Percentiles rank a stretch among this genome's conserved stretches.
These are phyloP conservation scores for Pyrenophora tritici-repentis DNA, from an alignment of 2,329 filamentous ascomycete genomes.

Conservation along the genomic window DNA sequence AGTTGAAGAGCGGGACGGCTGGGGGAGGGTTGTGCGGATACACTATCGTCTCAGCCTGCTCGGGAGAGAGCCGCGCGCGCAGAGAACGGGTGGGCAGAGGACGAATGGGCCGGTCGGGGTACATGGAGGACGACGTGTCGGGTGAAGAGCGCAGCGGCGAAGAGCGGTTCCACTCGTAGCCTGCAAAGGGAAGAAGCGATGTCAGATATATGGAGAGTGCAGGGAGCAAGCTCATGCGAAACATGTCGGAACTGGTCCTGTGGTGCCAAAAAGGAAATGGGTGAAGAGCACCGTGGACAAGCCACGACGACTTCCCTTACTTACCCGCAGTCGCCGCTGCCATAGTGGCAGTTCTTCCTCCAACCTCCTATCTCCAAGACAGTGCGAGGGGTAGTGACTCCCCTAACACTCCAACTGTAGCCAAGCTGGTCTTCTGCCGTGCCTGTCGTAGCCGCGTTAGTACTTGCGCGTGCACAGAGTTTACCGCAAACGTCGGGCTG, in stretches of 20 bases:
- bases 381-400: slow-evolving; percentile 13
- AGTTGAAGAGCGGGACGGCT: slow-evolving; percentile 75
- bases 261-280: slow-evolving; percentile 28
- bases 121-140: slow-evolving; percentile 79
- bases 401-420: slow-evolving; percentile 14
- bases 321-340: slow-evolving; percentile 50
- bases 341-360: slow-evolving; percentile 40
- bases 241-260: slow-evolving; percentile 16
- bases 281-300: slow-evolving; percentile 26
- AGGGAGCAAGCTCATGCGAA: slow-evolving; percentile 26
- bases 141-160: slow-evolving; percentile 52
- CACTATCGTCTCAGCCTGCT: slow-evolving; percentile 79
- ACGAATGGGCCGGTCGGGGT: slow-evolving; percentile 88
- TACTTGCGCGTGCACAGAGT: slow-evolving; percentile 8
- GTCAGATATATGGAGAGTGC: slow-evolving; percentile 42
- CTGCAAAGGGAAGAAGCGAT: slow-evolving; percentile 41
- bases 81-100: slow-evolving; percentile 88
- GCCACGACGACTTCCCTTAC: slow-evolving; percentile 32
- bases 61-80: slow-evolving; percentile 83
- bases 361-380: slow-evolving; percentile 25
- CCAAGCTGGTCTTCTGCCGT: slow-evolving; percentile 16
- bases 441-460: slow-evolving; percentile 26
- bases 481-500: background rate
- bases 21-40: slow-evolving; percentile 78
- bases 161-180: slow-evolving; percentile 50